Percentiles rank a stretch among this genome's conserved stretches.
These are phyloP conservation scores for Lentinula detonsa DNA, from an alignment of 768 basidiomycete genomes.

Conservation along the genomic window DNA sequence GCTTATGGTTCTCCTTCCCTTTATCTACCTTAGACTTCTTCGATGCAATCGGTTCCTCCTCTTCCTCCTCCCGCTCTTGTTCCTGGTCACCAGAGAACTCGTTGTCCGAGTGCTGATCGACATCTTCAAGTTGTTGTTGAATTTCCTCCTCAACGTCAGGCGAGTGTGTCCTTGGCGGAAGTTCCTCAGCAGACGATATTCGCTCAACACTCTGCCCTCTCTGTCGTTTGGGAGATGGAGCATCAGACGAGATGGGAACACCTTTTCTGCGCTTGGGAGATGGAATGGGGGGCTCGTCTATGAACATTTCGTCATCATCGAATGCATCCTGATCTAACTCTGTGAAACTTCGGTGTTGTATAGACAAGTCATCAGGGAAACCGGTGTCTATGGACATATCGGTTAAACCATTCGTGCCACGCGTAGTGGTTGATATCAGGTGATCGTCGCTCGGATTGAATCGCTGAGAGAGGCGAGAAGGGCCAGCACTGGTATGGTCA, in stretches of 20 bases:
- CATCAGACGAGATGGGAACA: constrained; percentile 25
- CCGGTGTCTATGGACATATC: constrained; percentile 15
- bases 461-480: constrained; percentile 25
- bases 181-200: neutral
- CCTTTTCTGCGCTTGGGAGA: constrained; percentile 37
- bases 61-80: constrained; percentile 21
- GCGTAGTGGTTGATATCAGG: constrained; percentile 11
- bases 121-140: constrained; percentile 26
- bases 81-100: constrained; percentile 16
- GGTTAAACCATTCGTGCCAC: constrained; percentile 19
- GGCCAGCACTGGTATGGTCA: constrained; percentile 35
- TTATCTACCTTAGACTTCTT: neutral
- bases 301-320: constrained; percentile 23
- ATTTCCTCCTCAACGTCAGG: constrained; percentile 33
- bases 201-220: constrained; percentile 29
- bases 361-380: constrained; percentile 16
- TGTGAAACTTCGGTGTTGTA: constrained; percentile 36
- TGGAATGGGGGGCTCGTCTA: constrained; percentile 12
- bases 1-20: neutral
- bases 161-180: constrained; percentile 11
- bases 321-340: constrained; percentile 45
- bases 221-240: constrained; percentile 32
- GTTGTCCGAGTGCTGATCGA: neutral
- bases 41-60: constrained; percentile 28
- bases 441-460: constrained; percentile 15